Base-by-base conservation (phyloP, 2,329 filamentous ascomycete species). In the Chrysoporthe puriensis region DNA sequence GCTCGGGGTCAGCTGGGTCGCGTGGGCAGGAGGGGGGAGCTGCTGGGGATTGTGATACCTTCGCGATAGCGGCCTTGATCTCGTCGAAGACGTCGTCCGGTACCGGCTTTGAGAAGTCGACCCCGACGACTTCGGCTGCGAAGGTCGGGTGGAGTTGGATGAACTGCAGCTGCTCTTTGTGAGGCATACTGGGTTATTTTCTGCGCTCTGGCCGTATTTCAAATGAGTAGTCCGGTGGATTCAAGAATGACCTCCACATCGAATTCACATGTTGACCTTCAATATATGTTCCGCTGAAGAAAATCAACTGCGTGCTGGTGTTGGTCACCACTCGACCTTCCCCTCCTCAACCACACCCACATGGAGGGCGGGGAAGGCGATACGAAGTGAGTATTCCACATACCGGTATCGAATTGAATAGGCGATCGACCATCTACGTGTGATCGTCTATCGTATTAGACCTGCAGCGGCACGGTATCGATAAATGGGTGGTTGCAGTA, bases 91-190 rank as follows among this genome's bases (percentile, higher is more conserved):
- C 18, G 3, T 63, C 65, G 58, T 67, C 61, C 8, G 60, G 56
- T 2, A 67, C 48, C 9, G 60, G 65, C n/a, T 46, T 44, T 3
- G 65, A 60, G 36, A 67, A 67, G 36, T 63, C 61, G 14, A 67
- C 34, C 0, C 65, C 65, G 36, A 57, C 57, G n/a, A 59, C 42
- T 46, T 67, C 65, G 16, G 65, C 65, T 4, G 60, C 65, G 43
- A 67, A 63, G 36, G 52, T 58, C n/a, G 65, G 52, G 42, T 67
- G 65, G 16, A 67, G 61, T 44, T 42, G 36, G 7, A 16, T 60
- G 21, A 63, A 43, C 40, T 63, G 46, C 26, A 67, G 43, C 4
- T 34, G 42, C 59, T 34, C 18, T 34, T 48, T 48, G 59, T 48
- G 42, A 26, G 59, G n/a, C 59, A 61, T 61, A n/a, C 26, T 34